Conservation (phyloP, 164 flowering plant genomes). For the Berberis thunbergii region DNA sequence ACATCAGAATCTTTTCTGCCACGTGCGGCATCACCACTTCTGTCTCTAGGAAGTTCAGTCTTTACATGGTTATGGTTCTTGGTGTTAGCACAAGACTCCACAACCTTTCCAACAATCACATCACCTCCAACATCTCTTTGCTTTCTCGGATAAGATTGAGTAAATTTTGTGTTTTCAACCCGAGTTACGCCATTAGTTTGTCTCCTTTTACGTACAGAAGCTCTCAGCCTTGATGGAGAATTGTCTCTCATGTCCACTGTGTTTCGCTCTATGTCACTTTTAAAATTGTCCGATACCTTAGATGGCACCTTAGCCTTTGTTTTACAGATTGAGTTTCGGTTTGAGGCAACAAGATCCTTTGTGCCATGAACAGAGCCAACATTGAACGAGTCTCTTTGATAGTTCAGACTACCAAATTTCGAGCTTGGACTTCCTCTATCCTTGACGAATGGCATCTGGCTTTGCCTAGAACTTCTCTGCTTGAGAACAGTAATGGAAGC, state of each 20-base stretch:
- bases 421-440: constrained; percentile 27
- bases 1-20: constrained; percentile 18
- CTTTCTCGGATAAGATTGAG: no score
- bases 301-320: constrained; percentile 20
- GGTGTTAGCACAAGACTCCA: constrained; percentile 9
- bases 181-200: constrained; percentile 23
- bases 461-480: constrained; percentile 19
- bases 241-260: constrained; percentile 22
- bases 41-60: constrained; percentile 13
- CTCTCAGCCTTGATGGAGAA: constrained; percentile 22
- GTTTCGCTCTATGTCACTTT: constrained; percentile 22
- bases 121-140: constrained; percentile 14
- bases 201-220: constrained; percentile 39
- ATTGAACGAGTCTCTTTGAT: constrained; percentile 32
- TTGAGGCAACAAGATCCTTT: constrained; percentile 40
- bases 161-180: constrained; percentile 17
- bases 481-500: constrained; percentile 15
- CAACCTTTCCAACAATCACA: constrained; percentile 13
- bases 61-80: constrained; percentile 10
- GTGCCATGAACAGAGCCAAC: constrained; percentile 23
- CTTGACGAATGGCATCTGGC: constrained; percentile 22
- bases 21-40: constrained; percentile 10
- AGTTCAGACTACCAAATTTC: constrained; percentile 18
- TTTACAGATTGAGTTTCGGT: constrained; percentile 22
- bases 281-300: constrained; percentile 20